phyloP scores from a whole-genome alignment of 306 rosid genomes.

The Dalbergia cochinchinensis region DNA sequence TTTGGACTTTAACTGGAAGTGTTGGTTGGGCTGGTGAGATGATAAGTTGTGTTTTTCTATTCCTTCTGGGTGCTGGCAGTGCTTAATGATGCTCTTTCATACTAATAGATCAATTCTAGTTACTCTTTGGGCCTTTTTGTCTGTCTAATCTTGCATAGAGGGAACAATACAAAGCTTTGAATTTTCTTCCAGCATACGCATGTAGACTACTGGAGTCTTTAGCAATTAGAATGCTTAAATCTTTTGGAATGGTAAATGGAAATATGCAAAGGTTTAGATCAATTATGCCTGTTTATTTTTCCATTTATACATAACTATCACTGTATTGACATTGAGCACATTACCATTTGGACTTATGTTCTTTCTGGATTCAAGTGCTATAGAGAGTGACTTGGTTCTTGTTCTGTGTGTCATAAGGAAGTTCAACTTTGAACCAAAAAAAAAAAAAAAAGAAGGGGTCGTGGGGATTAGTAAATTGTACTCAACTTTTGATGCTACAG shows the following conservation, averaged over 20 bases:
- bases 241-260: not conserved
- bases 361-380: conserved; percentile 26
- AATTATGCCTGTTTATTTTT: conserved; percentile 3
- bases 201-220: conserved; percentile 2
- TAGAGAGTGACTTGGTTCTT: not conserved
- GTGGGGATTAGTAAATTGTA: not conserved
- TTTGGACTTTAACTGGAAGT: conserved; percentile 27
- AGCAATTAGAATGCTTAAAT: conserved; percentile 1
- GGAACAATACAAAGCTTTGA: not conserved
- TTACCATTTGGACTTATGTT: not conserved
- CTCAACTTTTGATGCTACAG: conserved; percentile 9
- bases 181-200: conserved; percentile 29
- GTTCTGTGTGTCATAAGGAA: conserved; percentile 1
- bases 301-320: not conserved
- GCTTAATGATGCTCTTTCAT: conserved; percentile 14
- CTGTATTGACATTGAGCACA: conserved; percentile 1
- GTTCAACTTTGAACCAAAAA: not conserved
- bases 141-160: conserved; percentile 14
- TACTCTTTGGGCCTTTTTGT: conserved; percentile 1
- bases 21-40: not conserved
- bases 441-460: no score
- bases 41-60: conserved; percentile 10
- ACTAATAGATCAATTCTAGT: not conserved
- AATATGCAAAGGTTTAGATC: conserved; percentile 14
- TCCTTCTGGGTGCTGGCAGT: conserved; percentile 12